Percentiles rank a stretch among this genome's conserved stretches.
Conservation (phyloP, 345 rosid genomes). For the Syzygium aromaticum region DNA sequence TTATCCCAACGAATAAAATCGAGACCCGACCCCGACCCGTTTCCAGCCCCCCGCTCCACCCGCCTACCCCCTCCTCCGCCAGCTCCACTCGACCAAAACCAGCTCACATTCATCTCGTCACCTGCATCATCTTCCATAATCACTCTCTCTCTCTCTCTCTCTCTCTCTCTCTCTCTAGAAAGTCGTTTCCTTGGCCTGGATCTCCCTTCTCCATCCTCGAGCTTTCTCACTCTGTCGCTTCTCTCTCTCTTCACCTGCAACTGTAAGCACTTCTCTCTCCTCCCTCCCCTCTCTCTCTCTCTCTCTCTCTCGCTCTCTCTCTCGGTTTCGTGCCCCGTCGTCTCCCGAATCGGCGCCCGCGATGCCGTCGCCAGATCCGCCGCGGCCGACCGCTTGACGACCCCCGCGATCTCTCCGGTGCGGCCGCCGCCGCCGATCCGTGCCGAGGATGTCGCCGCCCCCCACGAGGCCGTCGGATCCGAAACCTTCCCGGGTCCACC, state of each 20-base stretch:
- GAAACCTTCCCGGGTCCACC: constrained; percentile 32
- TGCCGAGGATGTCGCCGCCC: neutral
- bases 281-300: neutral
- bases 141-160: neutral
- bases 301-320: neutral
- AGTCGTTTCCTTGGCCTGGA: neutral
- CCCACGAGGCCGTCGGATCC: neutral
- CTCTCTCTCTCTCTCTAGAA: neutral
- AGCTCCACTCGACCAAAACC: neutral
- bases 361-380: neutral
- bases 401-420: no score
- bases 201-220: neutral
- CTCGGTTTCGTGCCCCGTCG: neutral
- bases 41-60: no score
- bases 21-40: no score
- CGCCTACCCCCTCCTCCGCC: neutral
- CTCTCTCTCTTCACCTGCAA: neutral
- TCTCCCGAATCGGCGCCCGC: neutral
- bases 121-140: neutral
- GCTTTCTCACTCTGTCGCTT: neutral
- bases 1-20: no score
- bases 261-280: no score
- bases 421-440: neutral
- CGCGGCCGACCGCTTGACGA: no score
- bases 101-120: neutral